Evolutionary conservation across 495 filamentous ascomycete species (phyloP).

Genomic region (Hyaloscypha hepaticicola): DNA sequence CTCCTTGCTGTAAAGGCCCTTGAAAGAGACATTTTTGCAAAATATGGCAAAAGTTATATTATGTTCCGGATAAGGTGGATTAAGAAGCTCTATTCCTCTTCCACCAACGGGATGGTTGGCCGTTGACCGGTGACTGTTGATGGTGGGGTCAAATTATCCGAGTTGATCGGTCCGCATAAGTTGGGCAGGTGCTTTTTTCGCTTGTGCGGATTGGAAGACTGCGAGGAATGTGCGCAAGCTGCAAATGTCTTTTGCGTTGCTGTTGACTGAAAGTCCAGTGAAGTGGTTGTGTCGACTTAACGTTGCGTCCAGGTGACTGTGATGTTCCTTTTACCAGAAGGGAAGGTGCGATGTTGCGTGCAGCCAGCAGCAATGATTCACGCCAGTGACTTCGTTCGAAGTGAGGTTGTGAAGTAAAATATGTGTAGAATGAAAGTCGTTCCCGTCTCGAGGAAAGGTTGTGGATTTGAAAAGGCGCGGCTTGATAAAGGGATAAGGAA

Average conservation of each 20-base stretch:
- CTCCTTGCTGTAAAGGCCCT: slow-evolving; percentile 28
- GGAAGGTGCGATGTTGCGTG: not conserved
- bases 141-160: slow-evolving; percentile 19
- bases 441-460: not conserved
- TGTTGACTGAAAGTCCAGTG: not conserved
- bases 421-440: not conserved
- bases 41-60: slow-evolving; percentile 9
- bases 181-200: not conserved
- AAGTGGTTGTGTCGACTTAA: not conserved
- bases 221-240: not conserved
- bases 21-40: slow-evolving; percentile 28
- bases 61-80: slow-evolving; percentile 5
- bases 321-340: not conserved
- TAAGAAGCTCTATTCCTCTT: slow-evolving; percentile 7
- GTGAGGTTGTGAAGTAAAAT: not conserved
- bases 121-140: not conserved
- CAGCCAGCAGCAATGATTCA: not conserved
- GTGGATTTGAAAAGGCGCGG: not conserved
- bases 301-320: slow-evolving; percentile 1
- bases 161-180: slow-evolving; percentile 11
- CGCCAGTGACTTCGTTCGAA: not conserved
- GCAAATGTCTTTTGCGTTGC: not conserved
- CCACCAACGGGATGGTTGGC: slow-evolving; percentile 16
- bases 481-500: not conserved
- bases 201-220: slow-evolving; percentile 14